Base-by-base conservation (phyloP, 495 filamentous ascomycete species). In the Annulohypoxylon maeteangense region DNA sequence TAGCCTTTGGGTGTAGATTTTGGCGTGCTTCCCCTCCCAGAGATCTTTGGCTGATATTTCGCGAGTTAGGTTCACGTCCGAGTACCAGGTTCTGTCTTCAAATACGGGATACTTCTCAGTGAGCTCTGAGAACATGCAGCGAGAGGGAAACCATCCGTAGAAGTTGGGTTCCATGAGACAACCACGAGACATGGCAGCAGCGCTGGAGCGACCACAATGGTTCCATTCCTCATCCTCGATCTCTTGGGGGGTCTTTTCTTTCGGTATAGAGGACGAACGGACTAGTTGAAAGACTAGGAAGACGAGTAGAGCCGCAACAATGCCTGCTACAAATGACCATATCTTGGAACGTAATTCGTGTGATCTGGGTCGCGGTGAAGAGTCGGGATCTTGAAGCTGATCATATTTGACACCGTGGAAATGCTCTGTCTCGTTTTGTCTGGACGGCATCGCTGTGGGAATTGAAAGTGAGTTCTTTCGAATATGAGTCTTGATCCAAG, bases 111-210 rank as follows among this genome's bases (percentile, higher is more conserved):
- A 66, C 16, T 58, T 59, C 4, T 70, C 67, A 4, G 57, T 74
- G 7, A 74, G 64, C 40, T 67, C 57, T 12, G 42, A 22, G 54
- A 67, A 74, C 42, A 71, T 51, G 38, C 72, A 74, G 14, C 62
- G 67, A 38, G 67, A 42, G 31, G 72, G 72, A 47, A 74, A 71
- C 67, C 67, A 74, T 50, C 72, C 72, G 54, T 71, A 74, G 67
- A 71, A 74, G 25, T 67, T 67, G 12, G 72, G 72, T 34, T 74
- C 72, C 72, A 74, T 74, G 34, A 67, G 54, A 54, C 67, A 74
- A 12, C 72, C 72, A 42, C 63, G 72, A 11, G 62, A 45, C 18
- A 67, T 65, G 22, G 71, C 66, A 11, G 8, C 55, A 18, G 34
- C 40, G 55, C 66, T 70, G 42, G 61, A 55, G 22, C 66, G 55